Percentiles rank a stretch among this genome's conserved stretches.
Conservation (phyloP, 306 rosid species). For the Glycine tomentella region DNA sequence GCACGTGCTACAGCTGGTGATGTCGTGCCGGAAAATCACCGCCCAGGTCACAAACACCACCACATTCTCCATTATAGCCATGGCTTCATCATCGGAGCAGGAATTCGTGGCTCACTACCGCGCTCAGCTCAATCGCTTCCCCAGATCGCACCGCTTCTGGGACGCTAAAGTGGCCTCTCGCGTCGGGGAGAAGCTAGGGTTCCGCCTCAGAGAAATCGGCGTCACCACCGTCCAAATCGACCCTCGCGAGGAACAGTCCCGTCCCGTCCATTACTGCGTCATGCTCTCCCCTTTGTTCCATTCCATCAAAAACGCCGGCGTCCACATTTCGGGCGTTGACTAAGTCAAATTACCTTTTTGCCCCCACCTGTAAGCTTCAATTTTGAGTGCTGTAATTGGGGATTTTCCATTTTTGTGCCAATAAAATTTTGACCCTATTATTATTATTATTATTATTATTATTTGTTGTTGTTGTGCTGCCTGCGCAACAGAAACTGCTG, state of each 20-base stretch:
- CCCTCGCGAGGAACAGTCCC: conserved; percentile 43
- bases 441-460: background rate
- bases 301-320: conserved; percentile 53
- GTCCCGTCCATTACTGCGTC: conserved; percentile 47
- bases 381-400: background rate
- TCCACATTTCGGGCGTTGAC: conserved; percentile 44
- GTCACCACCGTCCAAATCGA: conserved; percentile 51
- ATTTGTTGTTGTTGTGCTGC: background rate
- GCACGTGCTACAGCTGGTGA: conserved; percentile 50
- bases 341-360: background rate
- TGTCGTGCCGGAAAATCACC: conserved; percentile 59
- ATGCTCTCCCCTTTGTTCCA: conserved; percentile 51
- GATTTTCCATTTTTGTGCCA: background rate
- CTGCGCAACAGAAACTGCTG: background rate
- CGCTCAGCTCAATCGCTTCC: conserved; percentile 52
- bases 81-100: conserved; percentile 63
- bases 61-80: conserved; percentile 57
- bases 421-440: background rate
- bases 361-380: background rate
- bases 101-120: conserved; percentile 53
- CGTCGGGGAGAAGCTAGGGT: conserved; percentile 58
- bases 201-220: conserved; percentile 54
- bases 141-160: conserved; percentile 56
- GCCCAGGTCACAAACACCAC: conserved; percentile 53
- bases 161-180: conserved; percentile 57